Base-by-base conservation (phyloP, 1,284 basidiomycete genomes). In the Ustilago bromivora region DNA sequence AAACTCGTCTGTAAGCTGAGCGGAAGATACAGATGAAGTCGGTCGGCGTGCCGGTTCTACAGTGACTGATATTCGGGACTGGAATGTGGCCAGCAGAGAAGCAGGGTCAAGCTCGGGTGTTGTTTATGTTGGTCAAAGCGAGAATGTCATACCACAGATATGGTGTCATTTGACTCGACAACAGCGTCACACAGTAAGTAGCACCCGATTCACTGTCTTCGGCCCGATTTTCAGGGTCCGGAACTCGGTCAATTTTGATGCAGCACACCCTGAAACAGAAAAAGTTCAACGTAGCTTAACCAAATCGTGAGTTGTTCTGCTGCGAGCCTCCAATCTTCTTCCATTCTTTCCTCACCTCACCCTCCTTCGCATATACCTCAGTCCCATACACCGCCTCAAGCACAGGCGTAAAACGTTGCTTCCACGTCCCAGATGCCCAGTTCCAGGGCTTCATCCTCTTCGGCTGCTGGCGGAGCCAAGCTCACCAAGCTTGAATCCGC, bases 401-500 rank as follows among this genome's bases (percentile, higher is more conserved):
- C n/a, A 34, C 31, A 31, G 28, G 40, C 40, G 36, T 23, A 41
- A 47, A 46, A 34, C 17, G 32, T 35, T 28, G 13, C 58, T 36
- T 28, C 19, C 13, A 17, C 32, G 34, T 43, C 19, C 58, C 58
- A 9, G 41, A 74, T 74, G 71, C 66, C 66, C n/a, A 70, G 72
- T 57, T 67, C 72, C 19, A 66, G 41, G 51, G 68, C 71, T 28
- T 73, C 68, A 7, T 69, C 66, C 4, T 70, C 61, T n/a, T 57
- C 63, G 34, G 76, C 66, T 10, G 57, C 59, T 10, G 66, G 56
- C 35, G 49, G 49, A 2, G 61, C 66, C 54, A 80, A 74, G 64
- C 78, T 80, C 34, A 76, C 71, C 59, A 71, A 75, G 58, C 61
- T 82, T 40, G 80, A 81, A 51, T 66, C 70, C 13, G 71, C 68